phyloP scores from a whole-genome alignment of 306 rosid genomes.

The Mucuna pruriens region DNA sequence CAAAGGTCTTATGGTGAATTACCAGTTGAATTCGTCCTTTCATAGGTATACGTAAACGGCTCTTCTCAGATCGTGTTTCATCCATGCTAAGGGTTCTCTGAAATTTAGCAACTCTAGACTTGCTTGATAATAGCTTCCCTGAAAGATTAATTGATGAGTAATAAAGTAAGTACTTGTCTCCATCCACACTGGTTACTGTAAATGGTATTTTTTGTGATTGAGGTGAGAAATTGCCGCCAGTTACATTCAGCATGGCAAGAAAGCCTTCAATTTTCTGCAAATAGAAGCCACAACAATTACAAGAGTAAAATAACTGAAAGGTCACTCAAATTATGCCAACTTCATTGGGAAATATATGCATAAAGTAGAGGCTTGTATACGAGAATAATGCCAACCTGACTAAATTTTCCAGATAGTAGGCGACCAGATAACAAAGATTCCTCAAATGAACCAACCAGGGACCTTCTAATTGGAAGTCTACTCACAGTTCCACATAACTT shows the following conservation, averaged over 20 bases:
- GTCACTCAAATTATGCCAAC: conserved; percentile 29
- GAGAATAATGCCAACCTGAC: conserved; percentile 56
- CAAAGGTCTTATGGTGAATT: conserved; percentile 29
- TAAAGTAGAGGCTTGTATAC: neutral
- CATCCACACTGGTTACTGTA: conserved; percentile 77
- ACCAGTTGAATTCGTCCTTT: conserved; percentile 87
- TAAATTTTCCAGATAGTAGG: conserved; percentile 58
- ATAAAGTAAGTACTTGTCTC: conserved; percentile 73
- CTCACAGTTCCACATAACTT: conserved; percentile 43
- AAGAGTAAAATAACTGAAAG: neutral
- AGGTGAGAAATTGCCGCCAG: conserved; percentile 81
- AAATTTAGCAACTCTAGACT: conserved; percentile 56
- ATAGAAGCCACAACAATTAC: neutral
- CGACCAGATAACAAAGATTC: conserved; percentile 87
- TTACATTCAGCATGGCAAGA: conserved; percentile 77
- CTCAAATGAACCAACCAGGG: conserved; percentile 88
- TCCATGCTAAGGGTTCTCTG: conserved; percentile 68
- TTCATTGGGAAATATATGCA: conserved; percentile 32
- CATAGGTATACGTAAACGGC: conserved; percentile 69
- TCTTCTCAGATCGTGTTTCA: conserved; percentile 58
- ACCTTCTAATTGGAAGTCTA: conserved; percentile 62
- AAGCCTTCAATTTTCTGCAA: conserved; percentile 86
- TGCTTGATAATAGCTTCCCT: conserved; percentile 52
- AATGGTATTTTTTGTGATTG: conserved; percentile 77
- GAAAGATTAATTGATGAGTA: conserved; percentile 71